These are phyloP conservation scores for Heimioporus punctisporus DNA, from an alignment of 1,284 basidiomycete genomes.

Conservation along the genomic window DNA sequence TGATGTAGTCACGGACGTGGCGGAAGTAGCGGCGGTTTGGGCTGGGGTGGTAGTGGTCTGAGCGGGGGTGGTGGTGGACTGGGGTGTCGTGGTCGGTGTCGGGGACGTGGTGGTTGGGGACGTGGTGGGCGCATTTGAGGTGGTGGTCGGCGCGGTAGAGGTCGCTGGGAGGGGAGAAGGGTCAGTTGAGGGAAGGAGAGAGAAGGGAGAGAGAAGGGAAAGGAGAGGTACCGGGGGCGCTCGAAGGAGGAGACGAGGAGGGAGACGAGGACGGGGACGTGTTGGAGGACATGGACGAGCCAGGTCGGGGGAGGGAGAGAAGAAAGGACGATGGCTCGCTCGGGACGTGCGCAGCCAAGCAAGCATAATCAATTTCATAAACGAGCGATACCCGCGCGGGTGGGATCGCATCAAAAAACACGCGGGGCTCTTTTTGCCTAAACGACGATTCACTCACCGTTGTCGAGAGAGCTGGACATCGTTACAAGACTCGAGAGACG, in stretches of 20 bases:
- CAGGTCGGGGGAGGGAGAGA: not conserved
- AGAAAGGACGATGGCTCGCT: not conserved
- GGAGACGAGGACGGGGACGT: not conserved
- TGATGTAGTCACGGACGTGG: not conserved
- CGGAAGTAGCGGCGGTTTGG: not conserved
- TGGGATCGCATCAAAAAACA: too few species aligned
- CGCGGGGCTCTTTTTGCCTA: too few species aligned
- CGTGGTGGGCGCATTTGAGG: too few species aligned
- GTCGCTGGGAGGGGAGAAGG: slow-evolving; percentile 2
- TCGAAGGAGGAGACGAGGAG: slow-evolving; percentile 1
- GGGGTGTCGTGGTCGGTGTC: not conserved
- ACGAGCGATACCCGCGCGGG: too few species aligned
- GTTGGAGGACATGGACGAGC: slow-evolving; percentile 23
- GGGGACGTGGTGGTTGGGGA: too few species aligned
- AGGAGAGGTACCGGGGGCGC: slow-evolving; percentile 18
- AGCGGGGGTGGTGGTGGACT: not conserved
- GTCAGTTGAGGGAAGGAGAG: slow-evolving; percentile 13
- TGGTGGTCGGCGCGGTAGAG: not conserved
- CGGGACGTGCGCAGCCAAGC: too few species aligned
- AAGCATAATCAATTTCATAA: too few species aligned
- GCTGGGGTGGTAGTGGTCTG: not conserved
- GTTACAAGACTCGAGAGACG: too few species aligned
- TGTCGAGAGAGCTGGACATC: too few species aligned
- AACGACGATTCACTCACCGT: too few species aligned
- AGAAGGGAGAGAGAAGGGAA: slow-evolving; percentile 9